Evolutionary conservation across 176 grass and related monocot species (phyloP), one percentile per base, ranked within the genome.

Genomic region (Aegilops speltoides): DNA sequence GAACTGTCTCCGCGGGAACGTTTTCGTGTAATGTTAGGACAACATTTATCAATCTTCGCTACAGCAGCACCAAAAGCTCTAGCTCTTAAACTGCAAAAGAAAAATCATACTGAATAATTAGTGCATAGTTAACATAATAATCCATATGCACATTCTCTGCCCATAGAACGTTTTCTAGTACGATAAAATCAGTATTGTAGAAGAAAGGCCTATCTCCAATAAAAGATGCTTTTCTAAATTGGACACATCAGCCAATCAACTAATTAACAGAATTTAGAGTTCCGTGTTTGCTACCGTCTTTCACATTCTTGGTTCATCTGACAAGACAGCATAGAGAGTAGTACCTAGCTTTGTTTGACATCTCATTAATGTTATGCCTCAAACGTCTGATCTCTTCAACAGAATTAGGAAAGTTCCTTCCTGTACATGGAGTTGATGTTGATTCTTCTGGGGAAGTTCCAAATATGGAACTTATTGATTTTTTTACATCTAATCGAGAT

Each of bases 301-400:
- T 32, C 46, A 77, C 26, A 59, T 68, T 17, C 61, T 88, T 82
- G 83, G 56, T 79, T 86, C 46, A 84, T 68, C 64, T 25, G 24
- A 79, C 48, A 64, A 71, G 72, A 85, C 25, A 85, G 84, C 9
- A 25, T 64, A 85, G 31, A 78, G 64, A 82, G 10, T 59, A 73
- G 32, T 66, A 97, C 95, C 86, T 91, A 60, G 95, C 95, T 71
- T 93, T 93, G 81, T 40, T 86, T 71, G 79, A 82, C 79, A 29
- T 65, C 40, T 95, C 95, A 9, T 77, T 84, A 80, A 97, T 82
- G 86, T 88, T 90, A 90, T 66, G 91, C 89, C 41, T 97, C 68
- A 88, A 19, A 38, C 89, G 92, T 87, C 82, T 95, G 60, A 93
- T 76, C 36, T 97, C 93, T 73, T 97, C 95, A 17, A 85, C 31